Conservation (phyloP, 2,329 filamentous ascomycete species). For the Trichoderma sp. region DNA sequence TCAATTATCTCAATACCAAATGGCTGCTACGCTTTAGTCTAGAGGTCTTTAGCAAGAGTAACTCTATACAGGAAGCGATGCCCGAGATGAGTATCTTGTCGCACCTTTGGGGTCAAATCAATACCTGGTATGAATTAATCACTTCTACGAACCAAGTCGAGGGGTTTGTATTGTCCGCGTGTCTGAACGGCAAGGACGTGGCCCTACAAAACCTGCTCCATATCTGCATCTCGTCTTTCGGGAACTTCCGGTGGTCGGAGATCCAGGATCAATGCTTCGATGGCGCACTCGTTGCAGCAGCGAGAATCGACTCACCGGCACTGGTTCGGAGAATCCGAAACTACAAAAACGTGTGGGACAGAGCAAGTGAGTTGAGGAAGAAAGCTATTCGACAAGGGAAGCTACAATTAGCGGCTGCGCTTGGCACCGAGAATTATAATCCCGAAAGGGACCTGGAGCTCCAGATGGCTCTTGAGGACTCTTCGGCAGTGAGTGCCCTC, state of each 20-base stretch:
- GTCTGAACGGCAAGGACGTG: background rate
- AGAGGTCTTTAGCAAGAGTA: background rate
- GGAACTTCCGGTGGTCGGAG: too few relatives aligned
- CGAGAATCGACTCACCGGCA: background rate
- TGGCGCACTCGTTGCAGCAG: background rate
- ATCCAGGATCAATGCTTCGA: background rate
- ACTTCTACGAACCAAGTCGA: background rate
- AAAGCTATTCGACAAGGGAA: background rate
- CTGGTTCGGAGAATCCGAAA: background rate
- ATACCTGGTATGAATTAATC: background rate
- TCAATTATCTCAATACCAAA: background rate
- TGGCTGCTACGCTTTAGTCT: background rate
- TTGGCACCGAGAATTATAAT: background rate
- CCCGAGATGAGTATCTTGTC: too few relatives aligned
- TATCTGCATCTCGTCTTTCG: fast-evolving
- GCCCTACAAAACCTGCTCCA: background rate
- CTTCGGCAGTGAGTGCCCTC: too few relatives aligned
- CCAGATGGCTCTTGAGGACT: too few relatives aligned
- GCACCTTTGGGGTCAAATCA: background rate
- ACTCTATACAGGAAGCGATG: too few relatives aligned
- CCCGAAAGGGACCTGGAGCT: background rate
- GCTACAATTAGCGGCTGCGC: background rate
- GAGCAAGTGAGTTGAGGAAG: background rate
- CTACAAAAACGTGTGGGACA: background rate
- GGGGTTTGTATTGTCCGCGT: background rate